These are phyloP conservation scores for Aspergillus pseudonomiae DNA, from an alignment of 2,329 filamentous ascomycete genomes.

Conservation along the genomic window DNA sequence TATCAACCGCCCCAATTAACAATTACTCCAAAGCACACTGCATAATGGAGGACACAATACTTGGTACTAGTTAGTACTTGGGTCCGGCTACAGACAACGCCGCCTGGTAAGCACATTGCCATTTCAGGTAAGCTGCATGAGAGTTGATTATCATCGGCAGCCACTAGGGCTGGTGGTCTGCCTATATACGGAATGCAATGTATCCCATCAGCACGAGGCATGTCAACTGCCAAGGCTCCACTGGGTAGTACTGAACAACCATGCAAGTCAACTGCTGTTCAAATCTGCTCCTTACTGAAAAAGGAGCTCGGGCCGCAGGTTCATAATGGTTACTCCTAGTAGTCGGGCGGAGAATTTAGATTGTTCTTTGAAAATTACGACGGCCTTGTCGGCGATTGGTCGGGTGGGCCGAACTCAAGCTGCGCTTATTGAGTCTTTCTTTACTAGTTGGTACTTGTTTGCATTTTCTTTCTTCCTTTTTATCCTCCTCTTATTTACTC, in stretches of 20 bases:
- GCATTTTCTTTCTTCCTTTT: neutral
- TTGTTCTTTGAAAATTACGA: conserved; percentile 13
- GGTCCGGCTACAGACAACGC: neutral
- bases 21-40: neutral
- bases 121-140: conserved; percentile 25
- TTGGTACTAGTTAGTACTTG: conserved; percentile 1
- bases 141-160: conserved; percentile 24
- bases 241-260: neutral
- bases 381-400: conserved; percentile 9
- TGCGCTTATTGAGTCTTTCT: neutral
- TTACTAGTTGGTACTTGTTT: neutral
- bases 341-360: conserved; percentile 13
- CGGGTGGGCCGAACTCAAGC: neutral
- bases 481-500: neutral
- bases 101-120: conserved; percentile 19
- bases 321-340: conserved; percentile 9
- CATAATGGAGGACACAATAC: neutral
- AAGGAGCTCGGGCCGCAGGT: conserved; percentile 23
- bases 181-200: conserved; percentile 7
- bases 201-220: conserved; percentile 5
- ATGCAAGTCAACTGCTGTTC: conserved; percentile 17
- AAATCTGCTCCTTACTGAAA: conserved; percentile 10
- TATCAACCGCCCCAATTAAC: neutral
- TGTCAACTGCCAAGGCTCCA: conserved; percentile 13
- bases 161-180: conserved; percentile 17